Evolutionary conservation across 2,329 filamentous ascomycete species (phyloP).

Genomic region (Colletotrichum sp.): DNA sequence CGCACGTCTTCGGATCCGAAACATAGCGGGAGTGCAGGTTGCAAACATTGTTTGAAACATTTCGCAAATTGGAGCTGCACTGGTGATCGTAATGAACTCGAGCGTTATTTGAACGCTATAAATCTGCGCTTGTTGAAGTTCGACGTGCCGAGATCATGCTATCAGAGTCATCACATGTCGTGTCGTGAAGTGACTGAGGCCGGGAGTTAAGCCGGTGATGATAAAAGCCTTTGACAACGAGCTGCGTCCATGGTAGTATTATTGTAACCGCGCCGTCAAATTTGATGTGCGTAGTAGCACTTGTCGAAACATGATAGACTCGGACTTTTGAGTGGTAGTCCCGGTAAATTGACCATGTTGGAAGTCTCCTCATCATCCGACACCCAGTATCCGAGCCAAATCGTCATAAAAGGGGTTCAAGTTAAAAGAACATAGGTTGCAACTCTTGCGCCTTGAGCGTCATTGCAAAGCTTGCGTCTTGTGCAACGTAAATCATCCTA

Average conservation of each 20-base stretch:
- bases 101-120: fast-evolving
- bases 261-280: neutral
- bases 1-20: neutral
- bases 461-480: neutral
- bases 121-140: neutral
- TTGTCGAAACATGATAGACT: neutral
- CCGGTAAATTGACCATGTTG: neutral
- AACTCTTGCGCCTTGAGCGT: neutral
- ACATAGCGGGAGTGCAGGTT: neutral
- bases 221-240: neutral
- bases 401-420: fast-evolving
- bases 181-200: neutral
- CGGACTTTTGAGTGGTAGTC: neutral
- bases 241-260: neutral
- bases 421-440: neutral
- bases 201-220: neutral
- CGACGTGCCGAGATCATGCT: neutral
- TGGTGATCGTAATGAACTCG: neutral
- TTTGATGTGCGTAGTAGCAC: neutral
- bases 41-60: neutral
- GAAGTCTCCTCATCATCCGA: neutral
- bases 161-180: neutral
- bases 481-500: neutral
- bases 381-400: neutral
- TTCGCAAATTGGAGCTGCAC: neutral